Conservation (phyloP, 306 rosid species). For the Carpinus fangiana region DNA sequence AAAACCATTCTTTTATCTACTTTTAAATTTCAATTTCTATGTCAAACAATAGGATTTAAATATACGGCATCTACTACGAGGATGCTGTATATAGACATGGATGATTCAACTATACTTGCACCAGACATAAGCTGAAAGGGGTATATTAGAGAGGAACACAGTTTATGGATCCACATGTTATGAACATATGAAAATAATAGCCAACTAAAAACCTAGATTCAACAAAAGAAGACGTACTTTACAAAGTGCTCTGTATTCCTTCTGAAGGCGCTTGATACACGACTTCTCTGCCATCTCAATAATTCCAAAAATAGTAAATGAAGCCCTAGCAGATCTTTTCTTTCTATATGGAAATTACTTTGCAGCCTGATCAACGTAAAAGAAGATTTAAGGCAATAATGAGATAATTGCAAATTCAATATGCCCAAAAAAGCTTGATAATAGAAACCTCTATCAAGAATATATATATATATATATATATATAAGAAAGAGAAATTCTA, state of each 20-base stretch:
- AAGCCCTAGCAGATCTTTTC: constrained; percentile 20
- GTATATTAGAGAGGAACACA: background rate
- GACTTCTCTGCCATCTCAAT: constrained; percentile 86
- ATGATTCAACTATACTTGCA: background rate
- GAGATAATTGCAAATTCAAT: background rate
- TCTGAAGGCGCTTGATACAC: constrained; percentile 93
- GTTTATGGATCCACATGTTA: background rate
- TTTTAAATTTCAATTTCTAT: background rate
- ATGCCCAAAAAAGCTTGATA: background rate
- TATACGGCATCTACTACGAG: background rate
- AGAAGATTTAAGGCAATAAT: background rate
- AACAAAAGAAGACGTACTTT: constrained; percentile 55
- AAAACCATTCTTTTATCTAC: background rate
- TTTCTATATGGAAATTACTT: constrained; percentile 17
- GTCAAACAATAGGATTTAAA: background rate
- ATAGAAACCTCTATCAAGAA: background rate
- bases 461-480: too few species aligned
- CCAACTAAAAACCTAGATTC: constrained; percentile 2
- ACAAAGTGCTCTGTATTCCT: constrained; percentile 98
- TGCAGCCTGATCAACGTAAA: constrained; percentile 34
- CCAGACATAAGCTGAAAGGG: background rate
- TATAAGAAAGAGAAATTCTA: background rate
- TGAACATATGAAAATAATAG: background rate
- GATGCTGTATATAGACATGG: background rate
- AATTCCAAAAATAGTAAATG: constrained; percentile 27